Percentiles rank a stretch among this genome's conserved stretches.
Conservation (phyloP, 306 rosid genomes). For the Mimosa bimucronata region DNA sequence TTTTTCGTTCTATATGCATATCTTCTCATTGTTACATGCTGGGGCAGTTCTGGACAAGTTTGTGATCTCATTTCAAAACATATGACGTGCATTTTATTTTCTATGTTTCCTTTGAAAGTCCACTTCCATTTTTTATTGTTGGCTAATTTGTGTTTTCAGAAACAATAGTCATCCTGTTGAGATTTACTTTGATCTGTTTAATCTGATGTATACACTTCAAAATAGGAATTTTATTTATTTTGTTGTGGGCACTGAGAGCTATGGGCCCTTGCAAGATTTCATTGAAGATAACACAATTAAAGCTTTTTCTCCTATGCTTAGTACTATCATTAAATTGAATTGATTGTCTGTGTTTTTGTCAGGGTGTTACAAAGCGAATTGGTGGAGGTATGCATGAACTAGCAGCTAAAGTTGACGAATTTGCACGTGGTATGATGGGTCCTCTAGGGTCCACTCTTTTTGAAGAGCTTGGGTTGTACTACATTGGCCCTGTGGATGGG, state of each 20-base stretch:
- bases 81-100: slow-evolving; percentile 15
- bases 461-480: slow-evolving; percentile 96
- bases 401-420: slow-evolving; percentile 98
- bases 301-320: background rate
- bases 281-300: background rate
- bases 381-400: slow-evolving; percentile 89
- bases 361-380: slow-evolving; percentile 90
- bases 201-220: background rate
- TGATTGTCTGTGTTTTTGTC: slow-evolving; percentile 28
- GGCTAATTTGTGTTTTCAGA: background rate
- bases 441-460: slow-evolving; percentile 91
- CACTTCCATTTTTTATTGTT: slow-evolving; percentile 21
- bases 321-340: slow-evolving; percentile 17
- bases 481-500: slow-evolving; percentile 97
- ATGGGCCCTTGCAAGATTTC: background rate
- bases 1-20: background rate
- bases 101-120: slow-evolving; percentile 11
- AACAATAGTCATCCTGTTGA: background rate
- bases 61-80: slow-evolving; percentile 18
- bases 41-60: background rate
- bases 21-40: slow-evolving; percentile 15
- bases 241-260: background rate
- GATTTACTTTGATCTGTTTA: background rate
- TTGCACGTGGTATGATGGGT: slow-evolving; percentile 97
- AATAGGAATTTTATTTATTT: slow-evolving; percentile 2